Conservation (phyloP, 345 rosid species). For the Draba incana region DNA sequence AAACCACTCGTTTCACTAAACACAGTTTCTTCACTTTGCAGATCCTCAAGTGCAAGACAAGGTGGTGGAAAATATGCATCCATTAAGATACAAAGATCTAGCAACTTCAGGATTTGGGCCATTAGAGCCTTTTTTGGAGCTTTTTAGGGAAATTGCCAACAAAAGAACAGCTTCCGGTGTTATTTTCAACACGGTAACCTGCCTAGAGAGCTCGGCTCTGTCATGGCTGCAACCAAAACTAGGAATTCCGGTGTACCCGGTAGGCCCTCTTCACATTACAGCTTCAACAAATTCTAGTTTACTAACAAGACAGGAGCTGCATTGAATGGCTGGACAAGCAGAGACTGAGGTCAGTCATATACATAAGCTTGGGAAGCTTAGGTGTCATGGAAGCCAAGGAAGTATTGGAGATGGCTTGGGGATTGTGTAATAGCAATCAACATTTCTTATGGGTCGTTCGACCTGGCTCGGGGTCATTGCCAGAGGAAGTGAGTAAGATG, state of each 20-base stretch:
- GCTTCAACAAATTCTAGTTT: neutral
- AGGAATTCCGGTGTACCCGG: neutral
- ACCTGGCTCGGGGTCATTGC: conserved; percentile 18
- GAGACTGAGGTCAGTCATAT: conserved; percentile 46
- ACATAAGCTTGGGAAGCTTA: conserved; percentile 60
- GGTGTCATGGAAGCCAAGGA: conserved; percentile 17
- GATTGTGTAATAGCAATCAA: conserved; percentile 31
- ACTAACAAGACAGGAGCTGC: conserved; percentile 44
- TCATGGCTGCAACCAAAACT: conserved; percentile 12
- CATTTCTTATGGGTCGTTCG: conserved; percentile 39
- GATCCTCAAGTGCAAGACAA: conserved; percentile 1
- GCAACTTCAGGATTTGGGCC: neutral
- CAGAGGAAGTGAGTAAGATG: conserved; percentile 35
- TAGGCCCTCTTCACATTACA: conserved; percentile 34
- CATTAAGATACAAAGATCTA: conserved; percentile 24
- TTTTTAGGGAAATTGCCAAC: neutral
- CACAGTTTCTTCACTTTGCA: neutral
- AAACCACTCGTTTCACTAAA: neutral
- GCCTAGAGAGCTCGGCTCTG: conserved; percentile 21
- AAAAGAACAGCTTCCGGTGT: conserved; percentile 19
- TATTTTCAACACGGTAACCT: conserved; percentile 16
- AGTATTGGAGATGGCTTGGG: conserved; percentile 38
- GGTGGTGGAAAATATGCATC: conserved; percentile 16
- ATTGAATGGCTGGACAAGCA: conserved; percentile 50
- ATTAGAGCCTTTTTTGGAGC: neutral